Percentiles rank a stretch among this genome's conserved stretches.
phyloP scores from a whole-genome alignment of 257 asterid genomes.

The Knoxia roxburghii region DNA sequence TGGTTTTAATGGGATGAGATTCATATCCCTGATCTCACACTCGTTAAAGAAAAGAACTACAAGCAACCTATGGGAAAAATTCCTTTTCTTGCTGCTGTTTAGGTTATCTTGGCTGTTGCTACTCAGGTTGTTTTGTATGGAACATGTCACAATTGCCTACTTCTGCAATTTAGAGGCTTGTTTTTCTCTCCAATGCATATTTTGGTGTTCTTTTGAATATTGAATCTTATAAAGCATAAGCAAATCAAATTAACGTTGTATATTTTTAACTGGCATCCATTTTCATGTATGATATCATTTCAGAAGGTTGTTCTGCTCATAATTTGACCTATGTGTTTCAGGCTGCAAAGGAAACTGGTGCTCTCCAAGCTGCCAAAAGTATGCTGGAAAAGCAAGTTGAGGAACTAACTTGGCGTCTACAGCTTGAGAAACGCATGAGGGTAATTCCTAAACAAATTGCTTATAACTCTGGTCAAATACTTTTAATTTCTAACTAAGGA shows the following conservation, averaged over 20 bases:
- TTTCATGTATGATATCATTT: background rate
- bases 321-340: constrained; percentile 24
- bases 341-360: constrained; percentile 92
- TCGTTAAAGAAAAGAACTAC: background rate
- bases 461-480: no score
- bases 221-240: background rate
- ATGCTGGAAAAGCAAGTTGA: constrained; percentile 70
- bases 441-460: constrained; percentile 20
- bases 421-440: constrained; percentile 68
- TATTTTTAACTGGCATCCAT: background rate
- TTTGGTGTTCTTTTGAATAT: background rate
- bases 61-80: background rate
- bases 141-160: background rate
- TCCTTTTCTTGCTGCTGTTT: background rate
- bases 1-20: background rate
- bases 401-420: constrained; percentile 58
- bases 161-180: background rate
- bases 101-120: background rate
- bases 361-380: constrained; percentile 79
- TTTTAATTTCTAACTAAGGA: background rate
- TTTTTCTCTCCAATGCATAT: background rate
- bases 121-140: background rate
- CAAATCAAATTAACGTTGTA: no score
- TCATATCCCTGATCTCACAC: background rate
- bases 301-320: background rate